Evolutionary conservation across 2,329 filamentous ascomycete species (phyloP).

Genomic region (Dendryphion nanum): DNA sequence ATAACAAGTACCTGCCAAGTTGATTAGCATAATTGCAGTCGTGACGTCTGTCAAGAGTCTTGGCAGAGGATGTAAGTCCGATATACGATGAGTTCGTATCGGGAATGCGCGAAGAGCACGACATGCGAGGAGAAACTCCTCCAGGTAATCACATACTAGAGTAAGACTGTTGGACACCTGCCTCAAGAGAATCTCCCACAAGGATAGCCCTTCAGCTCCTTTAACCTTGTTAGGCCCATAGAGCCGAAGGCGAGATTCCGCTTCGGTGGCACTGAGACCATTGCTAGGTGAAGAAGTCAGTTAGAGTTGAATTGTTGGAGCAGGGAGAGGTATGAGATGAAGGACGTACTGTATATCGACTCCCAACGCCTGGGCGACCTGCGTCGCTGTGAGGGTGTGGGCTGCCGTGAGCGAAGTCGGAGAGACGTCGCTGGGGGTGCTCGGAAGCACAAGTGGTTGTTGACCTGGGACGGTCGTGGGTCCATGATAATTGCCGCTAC

Average conservation of each 20-base stretch:
- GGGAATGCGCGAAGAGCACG: too few relatives aligned
- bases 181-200: constrained; percentile 74
- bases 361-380: constrained; percentile 36
- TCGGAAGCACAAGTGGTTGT: constrained; percentile 19
- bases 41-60: too few relatives aligned
- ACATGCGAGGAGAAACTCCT: too few relatives aligned
- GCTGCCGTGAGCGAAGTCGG: constrained; percentile 27
- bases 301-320: constrained; percentile 9
- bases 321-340: neutral
- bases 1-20: constrained; percentile 66
- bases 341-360: constrained; percentile 34
- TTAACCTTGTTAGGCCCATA: constrained; percentile 71
- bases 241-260: constrained; percentile 61
- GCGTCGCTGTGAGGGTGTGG: constrained; percentile 36
- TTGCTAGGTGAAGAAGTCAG: constrained; percentile 35
- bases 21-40: too few relatives aligned
- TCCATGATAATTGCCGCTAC: constrained; percentile 26
- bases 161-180: constrained; percentile 77
- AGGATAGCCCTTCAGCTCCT: constrained; percentile 67
- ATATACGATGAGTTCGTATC: too few relatives aligned
- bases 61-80: too few relatives aligned
- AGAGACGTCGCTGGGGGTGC: constrained; percentile 14
- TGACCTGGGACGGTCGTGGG: constrained; percentile 22
- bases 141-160: constrained; percentile 53
- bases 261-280: constrained; percentile 65